Conservation (phyloP, 2,329 filamentous ascomycete species). For the Verticillium klebahnii region DNA sequence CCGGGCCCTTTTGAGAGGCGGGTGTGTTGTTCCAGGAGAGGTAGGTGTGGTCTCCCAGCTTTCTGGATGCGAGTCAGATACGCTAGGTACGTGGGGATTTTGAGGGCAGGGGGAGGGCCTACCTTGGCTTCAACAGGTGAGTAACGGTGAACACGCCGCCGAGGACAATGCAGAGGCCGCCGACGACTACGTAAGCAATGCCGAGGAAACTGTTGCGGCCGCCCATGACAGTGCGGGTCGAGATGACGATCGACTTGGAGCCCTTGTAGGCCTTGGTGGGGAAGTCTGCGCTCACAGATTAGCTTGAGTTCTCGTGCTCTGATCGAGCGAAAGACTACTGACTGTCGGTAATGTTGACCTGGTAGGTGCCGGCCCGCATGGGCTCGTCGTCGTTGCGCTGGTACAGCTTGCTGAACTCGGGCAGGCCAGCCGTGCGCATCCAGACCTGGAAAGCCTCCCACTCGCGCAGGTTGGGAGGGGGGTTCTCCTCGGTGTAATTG, state of each 20-base stretch:
- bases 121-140: conserved; percentile 88
- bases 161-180: conserved; percentile 85
- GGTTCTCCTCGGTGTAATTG: conserved; percentile 52
- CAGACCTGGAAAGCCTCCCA: conserved; percentile 93
- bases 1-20: conserved; percentile 13
- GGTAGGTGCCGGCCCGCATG: conserved; percentile 71
- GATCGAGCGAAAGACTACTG: conserved; percentile 32
- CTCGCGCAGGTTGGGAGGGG: conserved; percentile 66
- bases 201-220: conserved; percentile 94
- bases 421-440: conserved; percentile 96
- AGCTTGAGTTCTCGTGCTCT: not conserved
- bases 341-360: conserved; percentile 75
- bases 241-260: conserved; percentile 85
- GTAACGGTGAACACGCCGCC: conserved; percentile 85
- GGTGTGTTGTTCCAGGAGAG: conserved; percentile 82
- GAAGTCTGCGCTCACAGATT: conserved; percentile 58
- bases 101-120: conserved; percentile 13
- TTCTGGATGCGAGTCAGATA: conserved; percentile 47
- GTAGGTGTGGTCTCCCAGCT: conserved; percentile 97
- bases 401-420: conserved; percentile 91
- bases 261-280: conserved; percentile 73
- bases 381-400: conserved; percentile 68
- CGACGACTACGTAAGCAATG: conserved; percentile 92
- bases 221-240: conserved; percentile 87
- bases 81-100: not conserved